These are phyloP conservation scores for Daldinia sp. DNA, from an alignment of 2,329 filamentous ascomycete genomes.

Conservation along the genomic window DNA sequence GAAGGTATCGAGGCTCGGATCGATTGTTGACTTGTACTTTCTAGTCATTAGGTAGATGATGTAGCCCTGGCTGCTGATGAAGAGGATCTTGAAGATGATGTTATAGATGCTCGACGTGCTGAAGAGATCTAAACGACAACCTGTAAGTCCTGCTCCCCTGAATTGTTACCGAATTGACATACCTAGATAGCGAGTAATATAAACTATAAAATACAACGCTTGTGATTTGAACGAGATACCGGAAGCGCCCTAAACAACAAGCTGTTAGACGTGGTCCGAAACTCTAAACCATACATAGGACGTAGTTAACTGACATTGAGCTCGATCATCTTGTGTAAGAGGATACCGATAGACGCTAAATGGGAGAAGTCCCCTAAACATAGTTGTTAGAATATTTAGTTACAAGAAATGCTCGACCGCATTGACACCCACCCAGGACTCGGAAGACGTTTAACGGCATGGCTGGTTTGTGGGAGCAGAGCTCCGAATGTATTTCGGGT, in stretches of 20 bases:
- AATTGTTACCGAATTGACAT: conserved; percentile 43
- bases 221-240: conserved; percentile 99
- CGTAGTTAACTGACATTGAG: conserved; percentile 80
- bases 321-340: conserved; percentile 96
- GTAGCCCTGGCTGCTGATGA: conserved; percentile 90
- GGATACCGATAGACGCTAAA: conserved; percentile 90
- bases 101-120: conserved; percentile 89
- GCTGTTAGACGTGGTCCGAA: conserved; percentile 41
- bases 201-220: conserved; percentile 93
- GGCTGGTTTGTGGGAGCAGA: conserved; percentile 38
- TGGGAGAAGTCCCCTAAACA: conserved; percentile 92
- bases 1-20: conserved; percentile 97
- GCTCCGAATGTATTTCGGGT: conserved; percentile 42
- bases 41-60: conserved; percentile 98
- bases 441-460: conserved; percentile 71
- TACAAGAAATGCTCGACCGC: conserved; percentile 12
- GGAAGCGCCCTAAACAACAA: conserved; percentile 81
- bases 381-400: conserved; percentile 39
- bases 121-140: conserved; percentile 76
- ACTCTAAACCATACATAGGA: background rate
- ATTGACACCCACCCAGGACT: conserved; percentile 62
- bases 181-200: conserved; percentile 93
- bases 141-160: conserved; percentile 22
- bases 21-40: conserved; percentile 96
- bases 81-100: conserved; percentile 94